These are phyloP conservation scores for Letharia columbiana DNA, from an alignment of 495 filamentous ascomycete genomes.

Conservation along the genomic window DNA sequence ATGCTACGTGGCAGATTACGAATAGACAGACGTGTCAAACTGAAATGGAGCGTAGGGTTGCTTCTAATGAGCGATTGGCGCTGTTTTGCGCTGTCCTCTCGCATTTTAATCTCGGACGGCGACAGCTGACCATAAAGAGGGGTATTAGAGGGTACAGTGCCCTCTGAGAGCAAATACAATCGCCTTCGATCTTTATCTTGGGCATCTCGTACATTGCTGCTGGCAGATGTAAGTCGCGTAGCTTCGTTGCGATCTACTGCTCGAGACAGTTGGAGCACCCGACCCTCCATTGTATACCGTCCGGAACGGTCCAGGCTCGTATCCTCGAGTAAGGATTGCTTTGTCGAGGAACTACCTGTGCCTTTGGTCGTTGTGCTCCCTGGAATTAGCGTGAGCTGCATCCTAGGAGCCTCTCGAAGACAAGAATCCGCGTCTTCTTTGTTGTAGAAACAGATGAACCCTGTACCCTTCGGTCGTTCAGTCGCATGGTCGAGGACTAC, in stretches of 20 bases:
- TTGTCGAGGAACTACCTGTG: slow-evolving; percentile 35
- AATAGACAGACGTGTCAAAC: slow-evolving; percentile 83
- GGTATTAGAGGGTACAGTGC: slow-evolving; percentile 62
- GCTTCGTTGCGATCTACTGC: slow-evolving; percentile 80
- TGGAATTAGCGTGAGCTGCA: slow-evolving; percentile 28
- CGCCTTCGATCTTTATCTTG: slow-evolving; percentile 85
- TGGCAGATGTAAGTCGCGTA: slow-evolving; percentile 59
- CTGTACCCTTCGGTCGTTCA: slow-evolving; percentile 80
- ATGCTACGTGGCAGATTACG: slow-evolving; percentile 84
- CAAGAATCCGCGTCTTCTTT: slow-evolving; percentile 62
- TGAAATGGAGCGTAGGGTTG: slow-evolving; percentile 84
- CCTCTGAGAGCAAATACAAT: slow-evolving; percentile 82
- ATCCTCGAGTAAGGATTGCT: slow-evolving; percentile 76
- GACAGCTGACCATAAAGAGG: slow-evolving; percentile 66
- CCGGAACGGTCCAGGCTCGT: slow-evolving; percentile 67
- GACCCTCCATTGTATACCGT: slow-evolving; percentile 80
- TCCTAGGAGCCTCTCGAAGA: slow-evolving; percentile 59
- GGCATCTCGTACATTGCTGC: slow-evolving; percentile 51
- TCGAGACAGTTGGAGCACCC: slow-evolving; percentile 71
- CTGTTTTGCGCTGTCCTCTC: slow-evolving; percentile 80
- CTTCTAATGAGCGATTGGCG: slow-evolving; percentile 80
- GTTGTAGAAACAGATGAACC: slow-evolving; percentile 88
- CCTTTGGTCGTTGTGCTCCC: slow-evolving; percentile 31
- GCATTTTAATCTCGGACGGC: slow-evolving; percentile 73
- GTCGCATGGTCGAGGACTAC: slow-evolving; percentile 79